A percentile compares a stretch with the other conserved stretches of the same genome.
Evolutionary conservation across 441 rosid genomes (phyloP).

Genomic region (Macaranga tanarius): DNA sequence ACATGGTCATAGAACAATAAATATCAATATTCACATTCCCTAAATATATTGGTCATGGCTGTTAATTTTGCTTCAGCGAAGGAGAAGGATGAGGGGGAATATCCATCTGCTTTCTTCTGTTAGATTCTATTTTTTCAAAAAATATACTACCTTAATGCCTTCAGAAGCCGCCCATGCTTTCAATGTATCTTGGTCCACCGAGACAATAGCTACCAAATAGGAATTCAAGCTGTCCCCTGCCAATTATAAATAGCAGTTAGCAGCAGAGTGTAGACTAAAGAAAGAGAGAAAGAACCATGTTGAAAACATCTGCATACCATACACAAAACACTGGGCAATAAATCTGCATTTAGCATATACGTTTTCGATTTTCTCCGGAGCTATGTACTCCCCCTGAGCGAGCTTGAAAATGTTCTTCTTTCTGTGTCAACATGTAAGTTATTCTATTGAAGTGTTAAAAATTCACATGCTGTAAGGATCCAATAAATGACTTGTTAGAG

Average conservation of each 20-base stretch:
- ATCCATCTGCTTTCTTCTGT: neutral
- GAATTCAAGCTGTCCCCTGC: conserved; percentile 96
- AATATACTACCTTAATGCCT: conserved; percentile 67
- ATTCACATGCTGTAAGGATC: neutral
- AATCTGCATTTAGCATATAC: conserved; percentile 90
- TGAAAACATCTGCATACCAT: conserved; percentile 50
- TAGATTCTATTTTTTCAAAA: conserved; percentile 5
- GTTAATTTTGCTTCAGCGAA: neutral
- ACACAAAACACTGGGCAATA: conserved; percentile 76
- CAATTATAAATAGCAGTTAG: conserved; percentile 19
- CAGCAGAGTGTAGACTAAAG: neutral
- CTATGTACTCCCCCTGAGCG: conserved; percentile 98
- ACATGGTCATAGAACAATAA: conserved; percentile 5
- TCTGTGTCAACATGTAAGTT: conserved; percentile 44
- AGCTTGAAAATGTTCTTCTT: conserved; percentile 98
- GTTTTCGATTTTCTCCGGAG: conserved; percentile 98
- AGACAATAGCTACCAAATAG: conserved; percentile 75
- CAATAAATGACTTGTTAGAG: conserved; percentile 10
- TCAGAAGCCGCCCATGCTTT: conserved; percentile 84
- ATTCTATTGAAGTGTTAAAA: conserved; percentile 9
- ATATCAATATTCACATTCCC: neutral
- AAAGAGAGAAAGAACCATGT: conserved; percentile 15
- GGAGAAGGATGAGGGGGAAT: neutral
- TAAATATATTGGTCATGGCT: neutral
- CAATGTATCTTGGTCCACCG: conserved; percentile 76